phyloP scores from a whole-genome alignment of 2,329 filamentous ascomycete genomes.

The Trichoderma sp. region DNA sequence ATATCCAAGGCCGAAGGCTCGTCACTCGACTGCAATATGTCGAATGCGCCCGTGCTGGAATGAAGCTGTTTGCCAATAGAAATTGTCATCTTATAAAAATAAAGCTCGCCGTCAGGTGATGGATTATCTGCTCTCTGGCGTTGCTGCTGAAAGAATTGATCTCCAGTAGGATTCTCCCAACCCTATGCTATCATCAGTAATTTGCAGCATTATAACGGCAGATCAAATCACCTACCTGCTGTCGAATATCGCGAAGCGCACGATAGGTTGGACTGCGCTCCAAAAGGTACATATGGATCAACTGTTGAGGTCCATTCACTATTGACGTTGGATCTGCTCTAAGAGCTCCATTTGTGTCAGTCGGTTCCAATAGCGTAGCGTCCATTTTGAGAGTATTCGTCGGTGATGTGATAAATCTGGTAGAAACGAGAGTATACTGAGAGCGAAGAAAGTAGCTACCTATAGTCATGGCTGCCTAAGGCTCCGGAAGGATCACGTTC shows the following conservation, averaged over 20 bases:
- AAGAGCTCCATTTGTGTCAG: background rate
- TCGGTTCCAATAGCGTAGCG: background rate
- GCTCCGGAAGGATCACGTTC: background rate
- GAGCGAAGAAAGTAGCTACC: background rate
- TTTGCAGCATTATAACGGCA: background rate
- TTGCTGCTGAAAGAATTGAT: background rate
- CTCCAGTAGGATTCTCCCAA: background rate
- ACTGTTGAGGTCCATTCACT: background rate
- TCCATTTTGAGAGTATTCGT: background rate
- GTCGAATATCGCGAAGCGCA: background rate
- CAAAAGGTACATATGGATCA: background rate
- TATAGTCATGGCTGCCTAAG: background rate
- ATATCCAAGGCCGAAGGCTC: background rate
- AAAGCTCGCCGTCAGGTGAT: background rate
- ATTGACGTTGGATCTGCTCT: background rate
- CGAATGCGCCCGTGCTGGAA: background rate
- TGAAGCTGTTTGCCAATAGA: background rate
- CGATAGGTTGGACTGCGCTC: background rate
- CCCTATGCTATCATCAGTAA: background rate
- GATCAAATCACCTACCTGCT: background rate
- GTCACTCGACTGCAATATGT: background rate
- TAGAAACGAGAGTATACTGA: background rate
- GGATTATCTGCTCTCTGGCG: background rate
- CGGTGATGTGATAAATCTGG: background rate
- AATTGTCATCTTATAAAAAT: background rate